phyloP scores from a whole-genome alignment of 148 eudicot genomes.

The Salicornia ramosissima region DNA sequence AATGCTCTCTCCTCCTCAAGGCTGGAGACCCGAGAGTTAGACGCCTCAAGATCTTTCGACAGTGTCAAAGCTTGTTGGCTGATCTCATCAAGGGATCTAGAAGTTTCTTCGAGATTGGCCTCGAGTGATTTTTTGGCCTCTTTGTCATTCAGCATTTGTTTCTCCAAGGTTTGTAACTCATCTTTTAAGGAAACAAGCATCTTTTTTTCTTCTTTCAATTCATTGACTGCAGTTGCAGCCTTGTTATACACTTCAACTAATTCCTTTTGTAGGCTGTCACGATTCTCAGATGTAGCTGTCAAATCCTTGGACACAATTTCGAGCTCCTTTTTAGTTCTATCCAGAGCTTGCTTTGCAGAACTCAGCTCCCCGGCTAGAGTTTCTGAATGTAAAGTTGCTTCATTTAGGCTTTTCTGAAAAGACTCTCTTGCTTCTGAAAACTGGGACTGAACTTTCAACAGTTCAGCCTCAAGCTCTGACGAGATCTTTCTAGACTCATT shows the following conservation, averaged over 20 bases:
- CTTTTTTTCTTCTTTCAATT: slow-evolving; percentile 52
- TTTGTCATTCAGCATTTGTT: slow-evolving; percentile 43
- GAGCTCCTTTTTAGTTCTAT: slow-evolving; percentile 40
- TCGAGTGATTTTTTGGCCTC: slow-evolving; percentile 49
- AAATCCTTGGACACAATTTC: slow-evolving; percentile 38
- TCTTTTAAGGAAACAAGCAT: slow-evolving; percentile 36
- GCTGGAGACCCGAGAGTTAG: slow-evolving; percentile 37
- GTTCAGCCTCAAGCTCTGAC: slow-evolving; percentile 50
- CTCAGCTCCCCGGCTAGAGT: slow-evolving; percentile 40
- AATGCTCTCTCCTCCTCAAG: slow-evolving; percentile 56
- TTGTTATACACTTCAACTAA: slow-evolving; percentile 47
- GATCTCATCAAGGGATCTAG: slow-evolving; percentile 68
- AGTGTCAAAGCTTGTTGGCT: slow-evolving; percentile 37
- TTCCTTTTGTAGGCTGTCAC: slow-evolving; percentile 52
- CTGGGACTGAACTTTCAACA: slow-evolving; percentile 37
- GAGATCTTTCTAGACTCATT: slow-evolving; percentile 37
- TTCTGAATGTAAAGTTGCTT: slow-evolving; percentile 40
- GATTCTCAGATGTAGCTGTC: slow-evolving; percentile 25
- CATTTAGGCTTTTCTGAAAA: slow-evolving; percentile 37
- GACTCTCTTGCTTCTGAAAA: slow-evolving; percentile 39
- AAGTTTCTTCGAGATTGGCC: slow-evolving; percentile 54
- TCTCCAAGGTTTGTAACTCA: slow-evolving; percentile 45
- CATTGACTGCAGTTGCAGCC: slow-evolving; percentile 40
- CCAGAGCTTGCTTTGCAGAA: slow-evolving; percentile 40
- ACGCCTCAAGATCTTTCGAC: slow-evolving; percentile 50